Evolutionary conservation across 768 basidiomycete genomes (phyloP).

Genomic region (Phylloporus arenicola): DNA sequence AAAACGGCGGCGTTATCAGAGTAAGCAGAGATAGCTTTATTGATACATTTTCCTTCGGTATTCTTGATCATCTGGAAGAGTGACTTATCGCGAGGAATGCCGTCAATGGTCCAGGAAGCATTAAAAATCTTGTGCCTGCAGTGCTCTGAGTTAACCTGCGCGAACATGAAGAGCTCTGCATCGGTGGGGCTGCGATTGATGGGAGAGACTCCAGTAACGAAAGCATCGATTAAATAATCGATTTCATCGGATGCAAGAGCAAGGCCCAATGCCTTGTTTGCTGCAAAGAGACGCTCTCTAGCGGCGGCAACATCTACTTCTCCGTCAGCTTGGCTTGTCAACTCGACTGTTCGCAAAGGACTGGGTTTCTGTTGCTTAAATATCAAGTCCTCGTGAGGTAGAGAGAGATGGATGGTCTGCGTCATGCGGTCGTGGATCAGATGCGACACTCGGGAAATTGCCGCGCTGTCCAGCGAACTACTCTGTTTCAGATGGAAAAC

Average conservation of each 20-base stretch:
- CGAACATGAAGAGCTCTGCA: conserved; percentile 99
- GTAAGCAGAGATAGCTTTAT: conserved; percentile 91
- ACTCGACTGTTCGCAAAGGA: conserved; percentile 67
- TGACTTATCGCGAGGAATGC: conserved; percentile 53
- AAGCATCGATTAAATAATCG: conserved; percentile 86
- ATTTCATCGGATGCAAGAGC: conserved; percentile 89
- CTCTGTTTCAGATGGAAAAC: conserved; percentile 47
- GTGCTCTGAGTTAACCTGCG: conserved; percentile 99
- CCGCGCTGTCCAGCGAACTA: conserved; percentile 37
- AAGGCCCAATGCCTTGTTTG: conserved; percentile 83
- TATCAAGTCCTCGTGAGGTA: conserved; percentile 53
- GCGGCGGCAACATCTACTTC: conserved; percentile 37
- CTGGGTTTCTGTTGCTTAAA: conserved; percentile 60
- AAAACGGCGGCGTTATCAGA: conserved; percentile 98
- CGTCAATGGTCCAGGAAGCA: conserved; percentile 91
- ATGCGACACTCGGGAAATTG: conserved; percentile 54
- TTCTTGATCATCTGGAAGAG: conserved; percentile 98
- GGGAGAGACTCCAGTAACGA: conserved; percentile 61
- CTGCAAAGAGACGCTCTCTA: conserved; percentile 57
- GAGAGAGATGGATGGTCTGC: conserved; percentile 57
- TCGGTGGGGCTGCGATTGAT: conserved; percentile 87
- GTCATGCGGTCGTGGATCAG: conserved; percentile 97
- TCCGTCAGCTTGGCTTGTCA: conserved; percentile 32
- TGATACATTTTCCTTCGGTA: conserved; percentile 72
- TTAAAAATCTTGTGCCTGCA: conserved; percentile 99